phyloP scores from a whole-genome alignment of 2,329 filamentous ascomycete genomes.

The Cryphonectria radicalis region DNA sequence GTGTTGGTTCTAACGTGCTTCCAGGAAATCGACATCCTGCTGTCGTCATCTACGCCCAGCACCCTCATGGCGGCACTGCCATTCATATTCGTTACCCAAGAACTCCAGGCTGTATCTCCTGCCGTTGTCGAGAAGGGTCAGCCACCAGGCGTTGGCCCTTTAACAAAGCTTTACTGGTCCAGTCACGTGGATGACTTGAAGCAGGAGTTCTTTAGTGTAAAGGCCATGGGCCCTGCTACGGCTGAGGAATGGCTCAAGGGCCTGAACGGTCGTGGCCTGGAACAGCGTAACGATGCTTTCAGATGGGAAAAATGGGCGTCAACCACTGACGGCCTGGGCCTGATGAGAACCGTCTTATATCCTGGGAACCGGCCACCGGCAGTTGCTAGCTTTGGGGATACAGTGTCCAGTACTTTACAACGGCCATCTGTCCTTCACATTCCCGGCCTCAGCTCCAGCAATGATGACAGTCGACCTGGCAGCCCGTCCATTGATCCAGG shows the following conservation, averaged over 20 bases:
- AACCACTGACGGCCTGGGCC: constrained; percentile 44
- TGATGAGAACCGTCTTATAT: constrained; percentile 42
- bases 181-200: constrained; percentile 66
- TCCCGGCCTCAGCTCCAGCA: constrained; percentile 18
- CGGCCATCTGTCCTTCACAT: constrained; percentile 16
- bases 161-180: constrained; percentile 70
- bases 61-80: constrained; percentile 70
- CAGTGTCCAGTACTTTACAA: not conserved
- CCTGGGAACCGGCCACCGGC: constrained; percentile 29
- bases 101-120: constrained; percentile 63
- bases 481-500: constrained; percentile 24
- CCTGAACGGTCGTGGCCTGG: constrained; percentile 65
- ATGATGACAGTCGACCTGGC: constrained; percentile 13
- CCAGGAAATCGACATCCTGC: constrained; percentile 72
- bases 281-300: constrained; percentile 62
- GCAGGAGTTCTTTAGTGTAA: constrained; percentile 65
- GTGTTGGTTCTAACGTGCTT: constrained; percentile 31
- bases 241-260: constrained; percentile 82
- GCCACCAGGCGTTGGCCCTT: constrained; percentile 50
- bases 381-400: not conserved
- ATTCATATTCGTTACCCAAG: constrained; percentile 66
- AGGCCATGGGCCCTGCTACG: constrained; percentile 67
- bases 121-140: constrained; percentile 56
- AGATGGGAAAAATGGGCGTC: constrained; percentile 77
- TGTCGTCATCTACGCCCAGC: constrained; percentile 64